Percentiles rank a stretch among this genome's conserved stretches.
Conservation (phyloP, 1,284 basidiomycete genomes). For the Moesziomyces globuligerus region DNA sequence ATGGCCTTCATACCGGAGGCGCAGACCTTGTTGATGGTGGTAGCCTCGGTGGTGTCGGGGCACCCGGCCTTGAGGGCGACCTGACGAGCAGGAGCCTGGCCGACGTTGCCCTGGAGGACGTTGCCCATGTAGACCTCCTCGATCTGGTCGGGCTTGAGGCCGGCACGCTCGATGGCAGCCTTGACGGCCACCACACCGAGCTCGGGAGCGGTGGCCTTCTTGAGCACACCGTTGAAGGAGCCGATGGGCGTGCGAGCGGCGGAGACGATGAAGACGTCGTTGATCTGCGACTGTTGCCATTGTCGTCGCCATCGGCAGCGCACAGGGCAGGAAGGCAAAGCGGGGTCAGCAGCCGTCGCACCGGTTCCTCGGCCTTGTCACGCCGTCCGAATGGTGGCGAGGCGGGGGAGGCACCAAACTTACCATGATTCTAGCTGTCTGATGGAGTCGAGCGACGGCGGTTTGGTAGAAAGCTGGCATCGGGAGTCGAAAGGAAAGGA, state of each 20-base stretch:
- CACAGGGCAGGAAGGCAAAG: neutral
- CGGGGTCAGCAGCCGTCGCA: slow-evolving; percentile 1
- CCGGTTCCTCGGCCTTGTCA: too few species aligned
- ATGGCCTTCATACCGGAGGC: slow-evolving; percentile 70
- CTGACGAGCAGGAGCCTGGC: slow-evolving; percentile 69
- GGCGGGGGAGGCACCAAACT: slow-evolving; percentile 6
- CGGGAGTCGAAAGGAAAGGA: slow-evolving; percentile 15
- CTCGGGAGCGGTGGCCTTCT: slow-evolving; percentile 87
- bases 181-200: slow-evolving; percentile 90
- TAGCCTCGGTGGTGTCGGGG: slow-evolving; percentile 87
- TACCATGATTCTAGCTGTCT: slow-evolving; percentile 60
- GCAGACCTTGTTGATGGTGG: slow-evolving; percentile 87
- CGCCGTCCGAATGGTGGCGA: neutral
- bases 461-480: slow-evolving; percentile 57
- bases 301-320: neutral
- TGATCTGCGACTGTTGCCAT: slow-evolving; percentile 35
- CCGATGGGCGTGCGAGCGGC: slow-evolving; percentile 95
- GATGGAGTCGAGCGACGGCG: slow-evolving; percentile 52
- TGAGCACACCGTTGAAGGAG: slow-evolving; percentile 88
- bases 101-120: slow-evolving; percentile 69
- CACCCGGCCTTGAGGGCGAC: slow-evolving; percentile 86
- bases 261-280: slow-evolving; percentile 89
- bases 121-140: slow-evolving; percentile 98
- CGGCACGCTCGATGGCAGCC: slow-evolving; percentile 79
- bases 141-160: slow-evolving; percentile 81